phyloP scores from a whole-genome alignment of 2,329 filamentous ascomycete genomes.

The Sporothrix sp. region DNA sequence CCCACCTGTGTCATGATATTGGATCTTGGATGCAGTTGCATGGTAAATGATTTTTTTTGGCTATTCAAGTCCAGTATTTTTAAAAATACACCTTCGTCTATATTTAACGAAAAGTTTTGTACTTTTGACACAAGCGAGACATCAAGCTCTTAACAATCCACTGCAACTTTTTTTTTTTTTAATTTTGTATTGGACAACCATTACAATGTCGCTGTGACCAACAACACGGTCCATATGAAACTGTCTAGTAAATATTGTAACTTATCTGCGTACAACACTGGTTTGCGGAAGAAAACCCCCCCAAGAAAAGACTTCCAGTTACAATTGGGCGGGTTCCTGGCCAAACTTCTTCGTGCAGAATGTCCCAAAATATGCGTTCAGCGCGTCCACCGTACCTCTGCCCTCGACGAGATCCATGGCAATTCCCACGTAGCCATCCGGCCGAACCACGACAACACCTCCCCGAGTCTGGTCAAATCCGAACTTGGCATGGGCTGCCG shows the following conservation, averaged over 20 bases:
- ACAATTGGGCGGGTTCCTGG: constrained; percentile 31
- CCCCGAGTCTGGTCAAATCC: constrained; percentile 64
- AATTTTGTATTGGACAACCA: no score
- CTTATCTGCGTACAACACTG: no score
- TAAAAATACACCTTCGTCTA: no score
- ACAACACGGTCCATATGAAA: no score
- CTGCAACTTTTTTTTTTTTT: not conserved
- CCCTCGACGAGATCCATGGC: constrained; percentile 67
- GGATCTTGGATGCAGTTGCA: no score
- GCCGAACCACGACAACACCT: constrained; percentile 72
- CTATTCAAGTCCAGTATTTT: no score
- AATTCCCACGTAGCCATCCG: constrained; percentile 78
- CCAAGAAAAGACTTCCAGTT: not conserved
- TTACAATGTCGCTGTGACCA: no score
- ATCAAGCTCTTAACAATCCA: no score
- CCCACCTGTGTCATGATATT: no score
- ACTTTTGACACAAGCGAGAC: no score
- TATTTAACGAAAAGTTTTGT: no score
- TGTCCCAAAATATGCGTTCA: constrained; percentile 72
- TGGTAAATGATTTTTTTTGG: no score
- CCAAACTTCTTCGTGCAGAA: constrained; percentile 57
- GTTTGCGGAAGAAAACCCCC: not conserved
- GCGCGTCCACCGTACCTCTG: constrained; percentile 62
- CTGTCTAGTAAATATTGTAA: not conserved
- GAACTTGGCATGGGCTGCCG: constrained; percentile 78